A percentile compares a stretch with the other conserved stretches of the same genome.
phyloP scores from a whole-genome alignment of 1,284 basidiomycete species.

The Irpex lacteus region DNA sequence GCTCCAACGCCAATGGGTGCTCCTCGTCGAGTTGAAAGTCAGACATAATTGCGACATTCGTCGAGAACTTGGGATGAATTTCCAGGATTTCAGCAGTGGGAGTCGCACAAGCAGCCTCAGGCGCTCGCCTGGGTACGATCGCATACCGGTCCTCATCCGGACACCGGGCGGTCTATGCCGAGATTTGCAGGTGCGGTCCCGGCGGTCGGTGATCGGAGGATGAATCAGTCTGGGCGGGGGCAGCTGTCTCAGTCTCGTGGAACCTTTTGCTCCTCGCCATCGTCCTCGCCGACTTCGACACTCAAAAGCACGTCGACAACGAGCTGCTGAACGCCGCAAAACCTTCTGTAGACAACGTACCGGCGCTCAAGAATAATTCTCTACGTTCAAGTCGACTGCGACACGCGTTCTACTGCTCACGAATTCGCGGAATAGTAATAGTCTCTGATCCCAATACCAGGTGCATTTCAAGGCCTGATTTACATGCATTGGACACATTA shows the following conservation, averaged over 20 bases:
- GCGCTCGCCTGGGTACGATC: background rate
- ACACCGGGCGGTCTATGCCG: background rate
- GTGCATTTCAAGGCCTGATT: background rate
- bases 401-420: background rate
- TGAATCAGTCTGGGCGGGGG: background rate
- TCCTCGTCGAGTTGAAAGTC: constrained; percentile 37
- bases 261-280: constrained; percentile 3
- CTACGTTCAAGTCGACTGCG: background rate
- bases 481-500: background rate
- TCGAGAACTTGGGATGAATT: background rate
- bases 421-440: background rate
- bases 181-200: background rate
- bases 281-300: constrained; percentile 5
- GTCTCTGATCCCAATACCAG: background rate
- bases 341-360: background rate
- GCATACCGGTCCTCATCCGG: background rate
- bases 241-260: constrained; percentile 4
- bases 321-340: background rate
- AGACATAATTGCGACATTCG: constrained; percentile 11
- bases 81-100: background rate
- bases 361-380: background rate
- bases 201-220: constrained; percentile 2
- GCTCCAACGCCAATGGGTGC: constrained; percentile 66
- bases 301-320: constrained; percentile 1
- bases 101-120: background rate